Conservation (phyloP, 768 basidiomycete genomes). For the Galerina sulciceps region DNA sequence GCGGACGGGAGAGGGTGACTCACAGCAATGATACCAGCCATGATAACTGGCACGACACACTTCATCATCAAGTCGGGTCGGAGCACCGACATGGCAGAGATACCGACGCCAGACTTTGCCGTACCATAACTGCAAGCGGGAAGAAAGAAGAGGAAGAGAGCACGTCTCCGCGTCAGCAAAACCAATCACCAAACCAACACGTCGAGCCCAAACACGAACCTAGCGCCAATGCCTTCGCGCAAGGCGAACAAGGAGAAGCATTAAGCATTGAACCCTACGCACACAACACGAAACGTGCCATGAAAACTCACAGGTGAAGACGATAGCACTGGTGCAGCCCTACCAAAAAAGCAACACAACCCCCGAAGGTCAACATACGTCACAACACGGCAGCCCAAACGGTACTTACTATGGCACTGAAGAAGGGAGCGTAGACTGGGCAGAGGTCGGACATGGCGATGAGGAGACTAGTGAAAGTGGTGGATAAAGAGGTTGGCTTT, state of each 20-base stretch:
- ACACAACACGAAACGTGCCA: background rate
- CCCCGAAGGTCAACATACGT: constrained; percentile 17
- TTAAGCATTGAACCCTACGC: background rate
- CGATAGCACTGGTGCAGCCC: constrained; percentile 97
- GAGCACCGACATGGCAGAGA: constrained; percentile 97
- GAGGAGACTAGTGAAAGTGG: background rate
- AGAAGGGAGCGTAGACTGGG: constrained; percentile 97
- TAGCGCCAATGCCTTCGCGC: constrained; percentile 78
- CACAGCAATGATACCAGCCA: constrained; percentile 99
- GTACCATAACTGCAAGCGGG: constrained; percentile 82
- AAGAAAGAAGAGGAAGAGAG: constrained; percentile 7
- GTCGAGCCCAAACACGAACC: constrained; percentile 48
- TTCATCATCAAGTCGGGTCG: constrained; percentile 98
- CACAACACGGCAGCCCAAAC: constrained; percentile 1
- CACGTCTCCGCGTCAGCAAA: constrained; percentile 15
- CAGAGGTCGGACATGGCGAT: constrained; percentile 61
- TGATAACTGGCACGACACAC: constrained; percentile 96
- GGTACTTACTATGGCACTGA: constrained; percentile 87
- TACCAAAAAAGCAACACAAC: constrained; percentile 34
- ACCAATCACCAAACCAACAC: constrained; percentile 4
- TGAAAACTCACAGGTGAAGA: constrained; percentile 87
- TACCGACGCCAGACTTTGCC: constrained; percentile 97
- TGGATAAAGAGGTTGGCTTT: constrained; percentile 16
- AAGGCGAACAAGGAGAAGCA: background rate
- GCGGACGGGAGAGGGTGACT: constrained; percentile 36